phyloP scores from a whole-genome alignment of 495 filamentous ascomycete genomes.

The Paragyromitra xinjiangensis region DNA sequence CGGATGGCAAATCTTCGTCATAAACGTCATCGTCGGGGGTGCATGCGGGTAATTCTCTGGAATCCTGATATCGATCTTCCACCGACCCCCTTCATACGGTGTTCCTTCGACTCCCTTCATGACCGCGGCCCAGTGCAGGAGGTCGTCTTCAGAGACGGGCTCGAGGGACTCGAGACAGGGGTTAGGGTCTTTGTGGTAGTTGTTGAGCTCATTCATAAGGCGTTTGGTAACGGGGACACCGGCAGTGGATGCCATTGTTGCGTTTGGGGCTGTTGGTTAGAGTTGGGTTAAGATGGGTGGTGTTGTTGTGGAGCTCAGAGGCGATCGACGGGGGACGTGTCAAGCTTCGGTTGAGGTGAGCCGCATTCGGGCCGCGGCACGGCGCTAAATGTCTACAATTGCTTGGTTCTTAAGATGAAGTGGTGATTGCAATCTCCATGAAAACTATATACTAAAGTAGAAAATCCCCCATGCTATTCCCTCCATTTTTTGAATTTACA shows the following conservation, averaged over 20 bases:
- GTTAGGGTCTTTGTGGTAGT: slow-evolving; percentile 44
- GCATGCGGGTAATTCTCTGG: slow-evolving; percentile 79
- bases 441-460: slow-evolving; percentile 40
- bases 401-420: slow-evolving; percentile 10
- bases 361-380: slow-evolving; percentile 14
- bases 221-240: slow-evolving; percentile 13
- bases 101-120: slow-evolving; percentile 65
- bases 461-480: slow-evolving; percentile 7
- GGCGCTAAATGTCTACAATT: not conserved
- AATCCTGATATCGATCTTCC: slow-evolving; percentile 80
- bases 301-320: slow-evolving; percentile 12
- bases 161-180: slow-evolving; percentile 42
- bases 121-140: slow-evolving; percentile 72
- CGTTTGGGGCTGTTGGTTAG: not conserved
- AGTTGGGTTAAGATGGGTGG: not conserved
- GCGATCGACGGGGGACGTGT: slow-evolving; percentile 11
- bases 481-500: slow-evolving; percentile 28
- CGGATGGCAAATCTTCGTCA: slow-evolving; percentile 83
- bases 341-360: slow-evolving; percentile 14
- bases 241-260: slow-evolving; percentile 4
- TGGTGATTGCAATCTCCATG: slow-evolving; percentile 48
- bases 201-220: slow-evolving; percentile 46
- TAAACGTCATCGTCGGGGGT: slow-evolving; percentile 80
- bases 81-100: slow-evolving; percentile 71
- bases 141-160: slow-evolving; percentile 64